Evolutionary conservation across 1,139 yeast genomes (phyloP).

Genomic region (Blastobotrys petasosporus): DNA sequence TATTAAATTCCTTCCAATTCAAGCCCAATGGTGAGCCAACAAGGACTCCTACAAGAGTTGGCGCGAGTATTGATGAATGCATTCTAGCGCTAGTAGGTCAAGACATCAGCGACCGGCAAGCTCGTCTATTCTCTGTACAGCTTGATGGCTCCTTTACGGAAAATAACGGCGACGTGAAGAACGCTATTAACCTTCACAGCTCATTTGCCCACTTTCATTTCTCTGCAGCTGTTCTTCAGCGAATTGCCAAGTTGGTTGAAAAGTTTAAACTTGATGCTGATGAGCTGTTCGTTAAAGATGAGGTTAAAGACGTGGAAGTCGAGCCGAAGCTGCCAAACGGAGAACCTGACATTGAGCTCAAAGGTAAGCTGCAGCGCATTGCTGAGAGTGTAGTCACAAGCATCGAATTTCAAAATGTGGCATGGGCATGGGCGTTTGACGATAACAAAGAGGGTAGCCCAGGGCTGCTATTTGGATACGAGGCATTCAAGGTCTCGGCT

Average conservation of each 20-base stretch:
- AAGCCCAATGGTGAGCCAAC: slow-evolving; percentile 4
- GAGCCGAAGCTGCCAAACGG: no score
- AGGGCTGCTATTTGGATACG: slow-evolving; percentile 75
- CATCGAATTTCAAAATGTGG: slow-evolving; percentile 48
- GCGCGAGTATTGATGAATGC: slow-evolving; percentile 4
- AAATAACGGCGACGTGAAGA: neutral
- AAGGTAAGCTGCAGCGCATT: no score
- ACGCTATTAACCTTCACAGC: neutral
- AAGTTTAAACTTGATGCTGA: no score
- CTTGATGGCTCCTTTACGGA: no score
- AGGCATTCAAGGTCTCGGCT: slow-evolving; percentile 31
- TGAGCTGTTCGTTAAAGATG: no score
- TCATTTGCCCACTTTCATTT: no score
- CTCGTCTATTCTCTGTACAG: no score
- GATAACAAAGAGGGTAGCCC: slow-evolving; percentile 26
- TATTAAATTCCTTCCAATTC: slow-evolving; percentile 10
- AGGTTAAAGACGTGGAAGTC: no score
- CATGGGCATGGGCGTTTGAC: slow-evolving; percentile 71
- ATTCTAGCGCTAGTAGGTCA: slow-evolving; percentile 6
- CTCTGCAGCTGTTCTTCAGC: no score
- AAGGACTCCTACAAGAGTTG: slow-evolving; percentile 5
- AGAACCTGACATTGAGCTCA: no score
- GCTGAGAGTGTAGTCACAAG: no score
- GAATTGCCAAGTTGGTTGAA: no score
- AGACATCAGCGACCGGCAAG: neutral